These are phyloP conservation scores for Cyclocybe cylindracea DNA, from an alignment of 768 basidiomycete genomes.

Conservation along the genomic window DNA sequence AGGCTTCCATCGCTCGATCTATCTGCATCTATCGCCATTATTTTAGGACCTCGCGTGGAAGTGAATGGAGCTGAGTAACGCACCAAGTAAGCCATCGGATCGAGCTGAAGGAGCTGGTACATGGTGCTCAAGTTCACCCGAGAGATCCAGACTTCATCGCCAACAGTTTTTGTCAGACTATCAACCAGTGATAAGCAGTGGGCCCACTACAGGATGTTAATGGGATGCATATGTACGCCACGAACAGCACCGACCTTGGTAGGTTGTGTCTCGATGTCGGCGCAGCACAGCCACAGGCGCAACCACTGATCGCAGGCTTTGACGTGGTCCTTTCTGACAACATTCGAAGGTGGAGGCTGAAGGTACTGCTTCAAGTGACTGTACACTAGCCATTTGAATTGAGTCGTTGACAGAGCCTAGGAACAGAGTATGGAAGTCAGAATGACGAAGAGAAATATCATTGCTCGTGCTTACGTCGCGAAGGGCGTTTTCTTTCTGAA, in stretches of 20 bases:
- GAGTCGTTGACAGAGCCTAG: slow-evolving; percentile 1
- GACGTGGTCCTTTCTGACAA: slow-evolving; percentile 17
- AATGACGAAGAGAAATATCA: neutral
- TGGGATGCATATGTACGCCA: neutral
- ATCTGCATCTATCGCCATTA: slow-evolving; percentile 36
- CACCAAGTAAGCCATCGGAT: slow-evolving; percentile 63
- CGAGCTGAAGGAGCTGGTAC: slow-evolving; percentile 49
- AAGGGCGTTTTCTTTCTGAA: slow-evolving; percentile 7
- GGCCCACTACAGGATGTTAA: slow-evolving; percentile 8
- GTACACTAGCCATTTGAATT: slow-evolving; percentile 8
- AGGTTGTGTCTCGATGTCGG: slow-evolving; percentile 47
- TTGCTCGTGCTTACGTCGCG: slow-evolving; percentile 4
- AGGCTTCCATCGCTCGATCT: slow-evolving; percentile 52
- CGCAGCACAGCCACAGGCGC: slow-evolving; percentile 76
- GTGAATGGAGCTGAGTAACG: slow-evolving; percentile 18
- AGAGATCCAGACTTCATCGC: slow-evolving; percentile 40
- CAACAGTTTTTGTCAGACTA: neutral
- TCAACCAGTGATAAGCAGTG: neutral
- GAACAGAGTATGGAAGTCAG: neutral
- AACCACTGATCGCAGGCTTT: slow-evolving; percentile 57
- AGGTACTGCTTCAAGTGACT: slow-evolving; percentile 41
- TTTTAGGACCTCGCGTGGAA: neutral
- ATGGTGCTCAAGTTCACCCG: slow-evolving; percentile 67
- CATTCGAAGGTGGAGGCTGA: slow-evolving; percentile 26
- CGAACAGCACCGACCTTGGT: slow-evolving; percentile 21